Evolutionary conservation across 83 land plant genomes (phyloP).

Genomic region (Isoetes engelmannii): DNA sequence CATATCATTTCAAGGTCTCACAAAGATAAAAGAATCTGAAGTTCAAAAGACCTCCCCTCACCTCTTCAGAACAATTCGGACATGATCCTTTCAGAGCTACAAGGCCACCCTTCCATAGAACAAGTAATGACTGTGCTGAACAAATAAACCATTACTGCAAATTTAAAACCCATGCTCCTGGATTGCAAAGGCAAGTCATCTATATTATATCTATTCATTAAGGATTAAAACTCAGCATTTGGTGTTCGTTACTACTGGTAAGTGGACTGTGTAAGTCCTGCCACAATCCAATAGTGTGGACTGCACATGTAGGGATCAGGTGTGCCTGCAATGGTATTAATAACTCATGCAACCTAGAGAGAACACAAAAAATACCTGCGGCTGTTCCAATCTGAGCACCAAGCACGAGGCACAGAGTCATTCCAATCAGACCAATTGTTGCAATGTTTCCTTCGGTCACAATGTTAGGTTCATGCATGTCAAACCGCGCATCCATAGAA

Average conservation of each 20-base stretch:
- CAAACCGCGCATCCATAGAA: slow-evolving; percentile 21
- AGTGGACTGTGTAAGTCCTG: background rate
- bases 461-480: slow-evolving; percentile 19
- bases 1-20: too few relatives aligned
- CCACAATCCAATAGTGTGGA: background rate
- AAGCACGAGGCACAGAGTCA: slow-evolving; percentile 46
- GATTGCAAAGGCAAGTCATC: background rate
- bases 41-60: slow-evolving; percentile 11
- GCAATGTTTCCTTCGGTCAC: slow-evolving; percentile 18
- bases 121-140: slow-evolving; percentile 42
- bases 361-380: slow-evolving; percentile 40
- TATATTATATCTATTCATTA: background rate
- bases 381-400: slow-evolving; percentile 64
- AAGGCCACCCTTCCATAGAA: slow-evolving; percentile 71
- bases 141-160: slow-evolving; percentile 28
- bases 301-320: background rate
- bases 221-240: background rate
- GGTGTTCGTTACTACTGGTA: background rate
- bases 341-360: background rate
- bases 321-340: background rate
- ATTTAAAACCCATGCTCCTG: background rate
- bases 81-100: slow-evolving; percentile 84
- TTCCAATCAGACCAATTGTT: slow-evolving; percentile 40
- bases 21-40: background rate
- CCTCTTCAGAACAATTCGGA: slow-evolving; percentile 90